Percentiles rank a stretch among this genome's conserved stretches.
Evolutionary conservation across 306 rosid genomes (phyloP).

Genomic region (Carpinus fangiana): DNA sequence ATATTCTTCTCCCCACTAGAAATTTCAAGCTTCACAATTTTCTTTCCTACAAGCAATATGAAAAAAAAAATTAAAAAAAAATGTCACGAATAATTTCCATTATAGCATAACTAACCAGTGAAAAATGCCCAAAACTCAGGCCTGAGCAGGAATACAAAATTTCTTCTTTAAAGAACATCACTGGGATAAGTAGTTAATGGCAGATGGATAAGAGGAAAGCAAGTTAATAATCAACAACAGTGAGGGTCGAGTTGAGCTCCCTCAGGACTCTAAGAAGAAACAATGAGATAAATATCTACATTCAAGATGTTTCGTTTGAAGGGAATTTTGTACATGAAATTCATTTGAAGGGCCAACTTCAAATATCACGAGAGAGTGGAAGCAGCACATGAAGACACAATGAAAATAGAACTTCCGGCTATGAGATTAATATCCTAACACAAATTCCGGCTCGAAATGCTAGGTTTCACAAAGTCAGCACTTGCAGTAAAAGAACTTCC

Average conservation of each 20-base stretch:
- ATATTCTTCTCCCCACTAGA: slow-evolving; percentile 47
- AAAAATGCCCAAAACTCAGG: slow-evolving; percentile 15
- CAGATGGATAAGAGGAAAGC: background rate
- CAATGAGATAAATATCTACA: background rate
- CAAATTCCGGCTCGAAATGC: background rate
- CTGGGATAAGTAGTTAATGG: background rate
- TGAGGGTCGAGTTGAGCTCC: background rate
- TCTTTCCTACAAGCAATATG: slow-evolving; percentile 49
- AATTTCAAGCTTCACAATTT: slow-evolving; percentile 61
- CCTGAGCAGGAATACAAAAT: background rate
- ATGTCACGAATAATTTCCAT: background rate
- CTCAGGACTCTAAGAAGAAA: background rate
- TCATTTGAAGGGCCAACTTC: background rate
- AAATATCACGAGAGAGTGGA: background rate
- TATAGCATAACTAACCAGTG: slow-evolving; percentile 15
- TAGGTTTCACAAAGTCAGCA: background rate
- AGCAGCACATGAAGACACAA: background rate
- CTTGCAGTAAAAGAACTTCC: background rate
- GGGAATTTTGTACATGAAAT: background rate
- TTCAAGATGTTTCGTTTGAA: background rate
- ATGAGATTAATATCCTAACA: background rate
- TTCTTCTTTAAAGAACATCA: background rate
- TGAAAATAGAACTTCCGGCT: background rate
- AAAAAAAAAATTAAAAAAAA: slow-evolving; percentile 4
- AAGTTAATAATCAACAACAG: background rate